These are phyloP conservation scores for Hsuehochloa calcarea DNA, from an alignment of 176 grass and related monocot species.

Conservation along the genomic window DNA sequence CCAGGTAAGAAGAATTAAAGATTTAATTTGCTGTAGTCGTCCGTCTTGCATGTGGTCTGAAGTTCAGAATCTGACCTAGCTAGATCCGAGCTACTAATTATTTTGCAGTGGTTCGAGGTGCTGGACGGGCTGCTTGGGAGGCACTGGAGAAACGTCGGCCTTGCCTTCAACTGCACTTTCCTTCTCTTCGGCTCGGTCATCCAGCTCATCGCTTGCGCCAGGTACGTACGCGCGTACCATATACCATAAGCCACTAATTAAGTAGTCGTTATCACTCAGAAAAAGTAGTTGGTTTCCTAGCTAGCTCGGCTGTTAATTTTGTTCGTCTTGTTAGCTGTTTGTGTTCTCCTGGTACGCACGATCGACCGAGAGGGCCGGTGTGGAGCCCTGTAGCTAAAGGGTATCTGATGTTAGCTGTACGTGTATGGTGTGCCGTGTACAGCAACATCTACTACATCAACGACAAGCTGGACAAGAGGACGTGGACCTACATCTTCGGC, in stretches of 20 bases:
- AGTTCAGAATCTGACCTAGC: not conserved
- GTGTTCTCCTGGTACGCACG: not conserved
- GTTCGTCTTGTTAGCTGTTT: not conserved
- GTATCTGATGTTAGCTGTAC: not conserved
- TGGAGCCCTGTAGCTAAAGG: not conserved
- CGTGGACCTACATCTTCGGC: slow-evolving; percentile 99
- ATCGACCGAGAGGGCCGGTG: too few species aligned
- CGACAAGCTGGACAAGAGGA: slow-evolving; percentile 96
- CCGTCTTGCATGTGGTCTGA: not conserved
- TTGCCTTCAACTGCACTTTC: slow-evolving; percentile 98
- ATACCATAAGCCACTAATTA: not conserved
- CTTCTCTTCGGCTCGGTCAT: slow-evolving; percentile 99
- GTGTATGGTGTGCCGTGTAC: not conserved
- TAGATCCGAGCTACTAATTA: too few species aligned
- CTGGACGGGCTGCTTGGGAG: slow-evolving; percentile 88
- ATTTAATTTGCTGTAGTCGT: not conserved
- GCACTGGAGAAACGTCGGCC: slow-evolving; percentile 96
- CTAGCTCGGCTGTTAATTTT: not conserved
- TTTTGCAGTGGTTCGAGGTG: slow-evolving; percentile 97
- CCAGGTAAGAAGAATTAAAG: slow-evolving; percentile 57
- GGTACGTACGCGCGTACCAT: slow-evolving; percentile 52
- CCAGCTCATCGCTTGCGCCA: slow-evolving; percentile 97
- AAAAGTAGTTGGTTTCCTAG: not conserved
- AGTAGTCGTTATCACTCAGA: not conserved
- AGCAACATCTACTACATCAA: slow-evolving; percentile 99